Percentiles rank a stretch among this genome's conserved stretches.
Conservation (phyloP, 768 basidiomycete genomes). For the Mycena vitilis region DNA sequence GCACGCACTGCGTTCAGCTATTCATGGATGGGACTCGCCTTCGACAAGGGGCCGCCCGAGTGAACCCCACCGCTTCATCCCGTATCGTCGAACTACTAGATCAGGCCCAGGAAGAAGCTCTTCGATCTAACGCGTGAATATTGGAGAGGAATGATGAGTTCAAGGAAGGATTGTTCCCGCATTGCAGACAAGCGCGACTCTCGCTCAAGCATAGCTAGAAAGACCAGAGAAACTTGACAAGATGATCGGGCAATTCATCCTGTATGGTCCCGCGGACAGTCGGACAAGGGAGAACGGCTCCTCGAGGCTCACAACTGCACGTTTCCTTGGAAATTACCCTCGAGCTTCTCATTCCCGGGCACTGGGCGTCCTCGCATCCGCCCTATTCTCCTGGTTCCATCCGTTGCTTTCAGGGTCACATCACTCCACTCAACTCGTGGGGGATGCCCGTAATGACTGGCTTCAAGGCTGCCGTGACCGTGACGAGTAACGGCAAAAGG, state of each 20-base stretch:
- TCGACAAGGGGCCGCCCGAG: neutral
- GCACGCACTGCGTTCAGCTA: no score
- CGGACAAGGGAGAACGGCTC: no score
- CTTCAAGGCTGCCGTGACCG: neutral
- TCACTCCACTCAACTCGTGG: neutral
- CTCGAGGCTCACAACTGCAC: neutral
- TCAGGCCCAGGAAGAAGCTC: neutral
- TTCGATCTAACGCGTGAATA: neutral
- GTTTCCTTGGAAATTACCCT: neutral
- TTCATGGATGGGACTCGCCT: neutral
- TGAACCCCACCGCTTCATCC: neutral
- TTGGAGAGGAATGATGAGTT: neutral
- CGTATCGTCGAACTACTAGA: neutral
- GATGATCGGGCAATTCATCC: no score
- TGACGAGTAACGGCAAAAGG: neutral
- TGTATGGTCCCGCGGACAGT: no score
- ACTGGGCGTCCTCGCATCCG: neutral
- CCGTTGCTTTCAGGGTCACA: neutral
- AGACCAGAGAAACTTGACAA: no score
- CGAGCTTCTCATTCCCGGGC: neutral
- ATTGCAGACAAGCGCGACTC: no score
- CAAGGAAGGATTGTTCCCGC: no score
- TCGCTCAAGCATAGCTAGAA: no score
- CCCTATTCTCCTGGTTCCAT: neutral
- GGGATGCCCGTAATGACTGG: neutral